A percentile compares a stretch with the other conserved stretches of the same genome.
phyloP scores from a whole-genome alignment of 1,139 yeast genomes.

The Blastobotrys elegans region DNA sequence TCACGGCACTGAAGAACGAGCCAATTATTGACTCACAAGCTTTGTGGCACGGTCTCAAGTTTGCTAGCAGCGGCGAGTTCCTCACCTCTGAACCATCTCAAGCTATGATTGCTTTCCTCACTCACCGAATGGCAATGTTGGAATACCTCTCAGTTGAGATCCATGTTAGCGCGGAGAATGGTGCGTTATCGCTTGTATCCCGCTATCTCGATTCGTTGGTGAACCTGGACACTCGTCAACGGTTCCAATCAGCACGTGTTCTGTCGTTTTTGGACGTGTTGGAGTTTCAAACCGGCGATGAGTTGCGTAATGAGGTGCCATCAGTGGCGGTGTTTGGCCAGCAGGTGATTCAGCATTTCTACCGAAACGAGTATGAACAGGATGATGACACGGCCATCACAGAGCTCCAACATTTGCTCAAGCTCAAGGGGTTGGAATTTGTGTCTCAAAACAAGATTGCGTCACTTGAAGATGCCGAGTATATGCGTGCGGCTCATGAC shows the following conservation, averaged over 20 bases:
- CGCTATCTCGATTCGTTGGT: constrained; percentile 52
- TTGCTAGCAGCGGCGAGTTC: constrained; percentile 37
- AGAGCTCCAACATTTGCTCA: constrained; percentile 23
- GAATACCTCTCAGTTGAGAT: constrained; percentile 71
- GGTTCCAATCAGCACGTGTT: constrained; percentile 48
- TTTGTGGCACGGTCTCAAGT: constrained; percentile 49
- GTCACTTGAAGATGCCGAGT: constrained; percentile 21
- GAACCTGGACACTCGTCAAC: constrained; percentile 27
- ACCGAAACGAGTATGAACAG: constrained; percentile 14
- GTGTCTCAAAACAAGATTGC: constrained; percentile 19
- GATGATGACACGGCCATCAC: constrained; percentile 21
- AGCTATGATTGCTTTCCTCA: constrained; percentile 57
- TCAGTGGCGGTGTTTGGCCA: constrained; percentile 13
- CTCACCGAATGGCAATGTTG: constrained; percentile 55
- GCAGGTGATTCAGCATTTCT: constrained; percentile 14
- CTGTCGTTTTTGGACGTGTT: constrained; percentile 65
- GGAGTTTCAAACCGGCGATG: constrained; percentile 44
- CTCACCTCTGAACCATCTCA: constrained; percentile 36
- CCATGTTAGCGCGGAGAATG: constrained; percentile 50
- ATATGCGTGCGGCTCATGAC: constrained; percentile 17
- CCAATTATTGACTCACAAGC: constrained; percentile 46
- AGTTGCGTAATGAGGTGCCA: constrained; percentile 5
- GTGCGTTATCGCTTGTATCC: constrained; percentile 52
- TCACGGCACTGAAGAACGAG: constrained; percentile 48
- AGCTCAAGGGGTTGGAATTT: constrained; percentile 28